Evolutionary conservation across 345 rosid species (phyloP).

Genomic region (Aethionema arabicum): DNA sequence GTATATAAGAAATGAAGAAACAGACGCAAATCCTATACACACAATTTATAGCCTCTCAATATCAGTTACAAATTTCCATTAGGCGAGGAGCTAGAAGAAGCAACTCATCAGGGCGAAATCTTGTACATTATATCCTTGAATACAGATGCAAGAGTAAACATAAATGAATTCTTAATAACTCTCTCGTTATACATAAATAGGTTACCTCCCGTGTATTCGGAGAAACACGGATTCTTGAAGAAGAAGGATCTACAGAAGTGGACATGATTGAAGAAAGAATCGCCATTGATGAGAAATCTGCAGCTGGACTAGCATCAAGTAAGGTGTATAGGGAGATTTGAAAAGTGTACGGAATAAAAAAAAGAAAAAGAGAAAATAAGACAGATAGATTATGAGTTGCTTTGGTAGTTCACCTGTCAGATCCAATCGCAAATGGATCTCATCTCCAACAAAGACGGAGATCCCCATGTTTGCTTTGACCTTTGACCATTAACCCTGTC

Average conservation of each 20-base stretch:
- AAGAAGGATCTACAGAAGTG: slow-evolving; percentile 24
- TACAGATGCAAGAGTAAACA: slow-evolving; percentile 1
- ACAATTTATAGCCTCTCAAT: no score
- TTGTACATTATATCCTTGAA: no score
- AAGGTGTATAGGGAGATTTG: background rate
- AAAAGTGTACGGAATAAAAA: slow-evolving; percentile 5
- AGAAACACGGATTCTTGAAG: slow-evolving; percentile 15
- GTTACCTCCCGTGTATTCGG: slow-evolving; percentile 10
- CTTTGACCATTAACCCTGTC: slow-evolving; percentile 19
- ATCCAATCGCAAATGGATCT: slow-evolving; percentile 35
- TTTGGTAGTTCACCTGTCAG: slow-evolving; percentile 31
- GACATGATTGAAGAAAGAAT: slow-evolving; percentile 15
- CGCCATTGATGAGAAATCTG: slow-evolving; percentile 20
- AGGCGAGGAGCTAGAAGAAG: no score
- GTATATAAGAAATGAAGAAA: background rate
- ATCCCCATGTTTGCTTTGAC: slow-evolving; percentile 33
- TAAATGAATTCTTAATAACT: background rate
- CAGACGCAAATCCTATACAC: no score
- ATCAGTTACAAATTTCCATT: no score
- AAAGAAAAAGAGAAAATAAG: slow-evolving; percentile 12
- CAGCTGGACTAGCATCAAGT: slow-evolving; percentile 12
- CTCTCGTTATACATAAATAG: background rate
- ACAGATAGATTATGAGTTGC: slow-evolving; percentile 21
- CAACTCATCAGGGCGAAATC: no score
- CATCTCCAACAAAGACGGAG: slow-evolving; percentile 56